These are phyloP conservation scores for Taphrina flavorubra DNA, from an alignment of 1,139 yeast species.

Conservation along the genomic window DNA sequence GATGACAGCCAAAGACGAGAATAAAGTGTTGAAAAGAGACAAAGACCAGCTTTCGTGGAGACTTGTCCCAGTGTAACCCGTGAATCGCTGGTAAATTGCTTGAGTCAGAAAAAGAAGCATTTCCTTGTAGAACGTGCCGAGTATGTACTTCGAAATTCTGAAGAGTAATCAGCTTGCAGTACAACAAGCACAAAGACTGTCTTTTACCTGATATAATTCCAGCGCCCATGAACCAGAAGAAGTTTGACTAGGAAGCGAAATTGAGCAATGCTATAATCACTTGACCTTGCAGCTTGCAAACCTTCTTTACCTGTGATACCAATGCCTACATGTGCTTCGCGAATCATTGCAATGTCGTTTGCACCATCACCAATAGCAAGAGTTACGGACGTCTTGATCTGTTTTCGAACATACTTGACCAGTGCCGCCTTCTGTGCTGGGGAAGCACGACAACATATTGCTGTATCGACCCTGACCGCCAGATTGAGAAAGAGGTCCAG, in stretches of 20 bases:
- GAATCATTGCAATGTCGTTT: slow-evolving; percentile 98
- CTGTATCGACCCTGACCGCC: slow-evolving; percentile 86
- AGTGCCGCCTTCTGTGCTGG: slow-evolving; percentile 94
- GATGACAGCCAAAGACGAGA: slow-evolving; percentile 88
- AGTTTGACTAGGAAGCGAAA: slow-evolving; percentile 82
- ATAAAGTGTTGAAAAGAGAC: slow-evolving; percentile 94
- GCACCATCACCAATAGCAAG: slow-evolving; percentile 99
- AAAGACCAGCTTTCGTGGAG: slow-evolving; percentile 94
- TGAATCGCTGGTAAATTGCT: slow-evolving; percentile 81
- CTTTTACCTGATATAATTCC: slow-evolving; percentile 67
- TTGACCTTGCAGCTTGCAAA: slow-evolving; percentile 90
- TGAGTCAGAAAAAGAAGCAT: slow-evolving; percentile 86
- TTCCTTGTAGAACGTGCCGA: slow-evolving; percentile 95
- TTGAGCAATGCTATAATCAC: slow-evolving; percentile 96
- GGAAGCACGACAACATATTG: slow-evolving; percentile 92
- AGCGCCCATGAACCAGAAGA: slow-evolving; percentile 90
- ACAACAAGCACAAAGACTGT: not conserved
- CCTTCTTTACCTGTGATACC: slow-evolving; percentile 98
- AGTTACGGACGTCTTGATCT: slow-evolving; percentile 73
- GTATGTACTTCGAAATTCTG: slow-evolving; percentile 86
- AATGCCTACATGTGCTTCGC: slow-evolving; percentile 95
- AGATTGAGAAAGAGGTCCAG: slow-evolving; percentile 79
- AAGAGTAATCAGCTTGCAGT: not conserved
- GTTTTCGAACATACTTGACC: slow-evolving; percentile 75
- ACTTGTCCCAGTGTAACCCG: slow-evolving; percentile 91